Percentiles rank a stretch among this genome's conserved stretches.
Conservation (phyloP, 257 asterid genomes). For the Nicotiana benthamiana region DNA sequence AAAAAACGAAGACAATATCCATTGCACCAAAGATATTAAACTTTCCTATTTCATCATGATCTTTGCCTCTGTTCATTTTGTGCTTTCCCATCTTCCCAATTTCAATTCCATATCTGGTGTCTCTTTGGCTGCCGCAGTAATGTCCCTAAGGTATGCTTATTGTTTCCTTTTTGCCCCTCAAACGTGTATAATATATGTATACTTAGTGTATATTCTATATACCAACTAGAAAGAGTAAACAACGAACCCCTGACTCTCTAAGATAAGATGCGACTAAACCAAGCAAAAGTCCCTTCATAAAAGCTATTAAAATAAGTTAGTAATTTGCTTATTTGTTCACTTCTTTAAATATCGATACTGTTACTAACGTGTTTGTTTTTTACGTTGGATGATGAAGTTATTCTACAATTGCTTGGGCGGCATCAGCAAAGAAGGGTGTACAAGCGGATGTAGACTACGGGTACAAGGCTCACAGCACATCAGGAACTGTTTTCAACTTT, state of each 20-base stretch:
- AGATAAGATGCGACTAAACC: too few species aligned
- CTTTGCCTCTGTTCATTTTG: constrained; percentile 87
- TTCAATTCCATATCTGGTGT: constrained; percentile 85
- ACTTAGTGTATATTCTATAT: too few species aligned
- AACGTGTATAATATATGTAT: too few species aligned
- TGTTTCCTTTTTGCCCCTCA: too few species aligned
- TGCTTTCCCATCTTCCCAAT: constrained; percentile 88
- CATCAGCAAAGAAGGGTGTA: constrained; percentile 62
- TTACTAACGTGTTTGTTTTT: not conserved
- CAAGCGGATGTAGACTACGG: constrained; percentile 53
- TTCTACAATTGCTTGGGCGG: constrained; percentile 91
- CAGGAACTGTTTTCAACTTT: constrained; percentile 66
- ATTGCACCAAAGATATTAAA: constrained; percentile 38
- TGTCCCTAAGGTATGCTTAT: constrained; percentile 62
- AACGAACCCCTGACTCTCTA: too few species aligned
- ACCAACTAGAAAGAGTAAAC: too few species aligned
- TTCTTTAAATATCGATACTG: not conserved
- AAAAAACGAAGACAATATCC: not conserved
- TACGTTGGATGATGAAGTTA: constrained; percentile 32
- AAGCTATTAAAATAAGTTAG: too few species aligned
- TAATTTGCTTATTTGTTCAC: not conserved
- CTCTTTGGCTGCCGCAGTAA: constrained; percentile 86
- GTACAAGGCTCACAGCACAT: constrained; percentile 39
- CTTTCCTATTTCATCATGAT: constrained; percentile 78
- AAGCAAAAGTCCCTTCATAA: too few species aligned